Evolutionary conservation across 176 grass and related monocot genomes (phyloP).

Genomic region (Pontederia crassipes): DNA sequence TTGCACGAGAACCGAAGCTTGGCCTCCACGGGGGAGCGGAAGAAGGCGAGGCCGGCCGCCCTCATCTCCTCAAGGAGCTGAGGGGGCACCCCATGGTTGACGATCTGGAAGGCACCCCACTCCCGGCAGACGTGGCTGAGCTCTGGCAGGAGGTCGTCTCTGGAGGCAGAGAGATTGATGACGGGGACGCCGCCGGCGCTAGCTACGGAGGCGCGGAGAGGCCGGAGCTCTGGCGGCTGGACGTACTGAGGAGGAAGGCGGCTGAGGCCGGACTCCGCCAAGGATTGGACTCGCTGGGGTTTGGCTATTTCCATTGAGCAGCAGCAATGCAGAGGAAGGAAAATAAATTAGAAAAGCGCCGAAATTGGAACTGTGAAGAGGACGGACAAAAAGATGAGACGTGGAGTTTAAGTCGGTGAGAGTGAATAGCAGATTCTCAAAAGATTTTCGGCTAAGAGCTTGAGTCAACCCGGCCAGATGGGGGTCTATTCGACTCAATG

Average conservation of each 20-base stretch:
- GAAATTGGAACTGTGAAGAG: too few relatives aligned
- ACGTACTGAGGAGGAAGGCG: conserved; percentile 26
- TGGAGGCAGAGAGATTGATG: conserved; percentile 38
- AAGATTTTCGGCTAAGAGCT: too few relatives aligned
- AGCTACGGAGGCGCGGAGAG: neutral
- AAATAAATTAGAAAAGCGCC: too few relatives aligned
- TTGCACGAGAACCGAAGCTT: conserved; percentile 73
- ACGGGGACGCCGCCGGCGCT: conserved; percentile 26
- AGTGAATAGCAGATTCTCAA: too few relatives aligned
- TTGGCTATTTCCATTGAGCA: neutral
- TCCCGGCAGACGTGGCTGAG: conserved; percentile 38
- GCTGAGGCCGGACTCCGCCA: conserved; percentile 42
- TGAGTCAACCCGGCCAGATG: too few relatives aligned
- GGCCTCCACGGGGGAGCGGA: conserved; percentile 43
- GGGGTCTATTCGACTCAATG: too few relatives aligned
- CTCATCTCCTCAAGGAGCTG: conserved; percentile 49
- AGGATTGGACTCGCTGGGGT: conserved; percentile 43
- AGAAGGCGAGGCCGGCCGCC: conserved; percentile 39
- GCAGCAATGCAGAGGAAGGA: too few relatives aligned
- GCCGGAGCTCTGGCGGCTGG: conserved; percentile 13
- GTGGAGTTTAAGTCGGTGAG: too few relatives aligned
- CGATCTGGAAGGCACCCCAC: conserved; percentile 79
- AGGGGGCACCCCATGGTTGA: conserved; percentile 31
- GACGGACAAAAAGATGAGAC: too few relatives aligned
- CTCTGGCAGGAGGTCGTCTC: neutral